Evolutionary conservation across 1,139 yeast genomes (phyloP).

Genomic region (Candida freyschussii): DNA sequence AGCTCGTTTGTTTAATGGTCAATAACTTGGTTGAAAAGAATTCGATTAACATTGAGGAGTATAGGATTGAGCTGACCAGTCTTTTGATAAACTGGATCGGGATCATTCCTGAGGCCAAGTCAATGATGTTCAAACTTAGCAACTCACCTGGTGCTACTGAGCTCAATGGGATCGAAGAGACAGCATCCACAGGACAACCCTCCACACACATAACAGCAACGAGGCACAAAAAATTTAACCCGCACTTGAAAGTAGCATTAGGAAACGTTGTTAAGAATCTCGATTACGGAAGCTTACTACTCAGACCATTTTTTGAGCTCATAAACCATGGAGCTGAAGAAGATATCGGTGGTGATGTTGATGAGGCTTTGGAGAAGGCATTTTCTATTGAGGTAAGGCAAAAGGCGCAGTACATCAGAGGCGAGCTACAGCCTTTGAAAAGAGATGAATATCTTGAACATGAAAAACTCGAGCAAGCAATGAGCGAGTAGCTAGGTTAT

Average conservation of each 20-base stretch:
- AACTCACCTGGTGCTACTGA: not conserved
- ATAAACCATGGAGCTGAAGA: constrained; percentile 12
- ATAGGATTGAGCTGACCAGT: constrained; percentile 51
- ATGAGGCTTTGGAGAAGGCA: constrained; percentile 1
- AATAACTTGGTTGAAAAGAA: constrained; percentile 42
- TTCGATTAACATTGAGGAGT: constrained; percentile 45
- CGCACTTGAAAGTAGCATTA: constrained; percentile 18
- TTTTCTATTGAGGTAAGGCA: constrained; percentile 1
- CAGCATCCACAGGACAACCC: not conserved
- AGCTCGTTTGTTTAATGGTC: constrained; percentile 57
- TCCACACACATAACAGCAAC: constrained; percentile 3
- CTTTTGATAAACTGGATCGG: constrained; percentile 62
- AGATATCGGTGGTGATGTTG: not conserved
- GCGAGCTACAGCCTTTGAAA: constrained; percentile 14
- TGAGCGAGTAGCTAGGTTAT: too few relatives aligned
- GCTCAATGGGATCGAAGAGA: not conserved
- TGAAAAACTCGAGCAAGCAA: constrained; percentile 14
- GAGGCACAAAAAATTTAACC: constrained; percentile 21
- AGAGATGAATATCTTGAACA: constrained; percentile 16
- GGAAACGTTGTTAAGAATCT: constrained; percentile 24
- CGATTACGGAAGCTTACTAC: constrained; percentile 22
- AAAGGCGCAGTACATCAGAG: constrained; percentile 9
- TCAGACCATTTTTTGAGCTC: constrained; percentile 24
- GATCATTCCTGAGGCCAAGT: constrained; percentile 41
- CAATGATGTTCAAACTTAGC: constrained; percentile 32